Percentiles rank a stretch among this genome's conserved stretches.
Conservation (phyloP, 2,329 filamentous ascomycete genomes). For the Colletotrichum echinochloae region DNA sequence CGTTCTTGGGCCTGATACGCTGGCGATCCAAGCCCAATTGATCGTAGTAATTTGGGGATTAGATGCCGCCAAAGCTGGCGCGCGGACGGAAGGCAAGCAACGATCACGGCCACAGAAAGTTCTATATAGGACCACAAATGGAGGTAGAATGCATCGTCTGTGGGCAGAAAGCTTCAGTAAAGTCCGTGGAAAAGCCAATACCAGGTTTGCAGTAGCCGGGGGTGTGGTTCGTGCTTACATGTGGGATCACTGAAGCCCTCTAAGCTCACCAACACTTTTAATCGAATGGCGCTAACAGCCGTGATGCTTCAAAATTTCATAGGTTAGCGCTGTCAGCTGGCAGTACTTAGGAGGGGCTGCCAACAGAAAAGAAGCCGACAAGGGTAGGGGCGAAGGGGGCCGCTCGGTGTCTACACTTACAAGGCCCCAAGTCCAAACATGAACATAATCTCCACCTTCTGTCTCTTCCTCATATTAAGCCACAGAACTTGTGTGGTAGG, state of each 20-base stretch:
- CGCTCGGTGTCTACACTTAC: conserved; percentile 28
- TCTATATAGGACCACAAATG: conserved; percentile 61
- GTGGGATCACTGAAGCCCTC: conserved; percentile 52
- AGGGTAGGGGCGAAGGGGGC: neutral
- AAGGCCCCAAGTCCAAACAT: conserved; percentile 52
- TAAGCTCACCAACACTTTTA: conserved; percentile 53
- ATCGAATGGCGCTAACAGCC: conserved; percentile 52
- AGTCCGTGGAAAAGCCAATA: conserved; percentile 51
- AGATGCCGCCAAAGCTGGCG: conserved; percentile 32
- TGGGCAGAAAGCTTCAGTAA: neutral
- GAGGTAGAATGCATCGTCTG: conserved; percentile 52
- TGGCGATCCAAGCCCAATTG: neutral
- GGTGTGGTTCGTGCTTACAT: conserved; percentile 49
- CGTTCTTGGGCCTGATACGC: neutral
- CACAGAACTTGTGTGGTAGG: conserved; percentile 53
- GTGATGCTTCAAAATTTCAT: conserved; percentile 48
- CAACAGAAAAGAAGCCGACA: neutral
- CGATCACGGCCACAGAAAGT: conserved; percentile 57
- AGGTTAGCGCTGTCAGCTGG: neutral
- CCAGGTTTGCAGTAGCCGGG: conserved; percentile 55
- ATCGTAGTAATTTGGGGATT: conserved; percentile 4
- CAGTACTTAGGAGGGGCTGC: too few relatives aligned
- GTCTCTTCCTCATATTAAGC: conserved; percentile 50
- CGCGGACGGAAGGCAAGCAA: conserved; percentile 52
- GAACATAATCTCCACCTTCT: conserved; percentile 52